A percentile compares a stretch with the other conserved stretches of the same genome.
These are phyloP conservation scores for Penstemon eatonii DNA, from an alignment of 257 asterid genomes.

Conservation along the genomic window DNA sequence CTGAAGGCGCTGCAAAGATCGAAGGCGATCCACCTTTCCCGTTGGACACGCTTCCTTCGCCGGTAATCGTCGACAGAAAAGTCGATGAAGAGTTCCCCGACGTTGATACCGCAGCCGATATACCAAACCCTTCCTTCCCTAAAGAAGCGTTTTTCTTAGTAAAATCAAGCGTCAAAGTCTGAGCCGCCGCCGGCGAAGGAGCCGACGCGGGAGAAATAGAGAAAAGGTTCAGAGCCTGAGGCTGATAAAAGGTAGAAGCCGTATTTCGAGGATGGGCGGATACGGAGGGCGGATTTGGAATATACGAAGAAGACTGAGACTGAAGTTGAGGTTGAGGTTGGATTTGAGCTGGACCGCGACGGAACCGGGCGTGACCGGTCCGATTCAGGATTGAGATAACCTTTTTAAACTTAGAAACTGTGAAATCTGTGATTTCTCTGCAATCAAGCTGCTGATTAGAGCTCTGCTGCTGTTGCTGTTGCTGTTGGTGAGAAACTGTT, in stretches of 20 bases:
- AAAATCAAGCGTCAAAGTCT: conserved; percentile 55
- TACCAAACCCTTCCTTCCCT: conserved; percentile 38
- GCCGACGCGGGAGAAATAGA: conserved; percentile 31
- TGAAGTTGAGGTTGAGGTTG: conserved; percentile 29
- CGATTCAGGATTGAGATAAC: conserved; percentile 49
- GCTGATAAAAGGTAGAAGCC: conserved; percentile 15
- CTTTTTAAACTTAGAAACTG: conserved; percentile 60
- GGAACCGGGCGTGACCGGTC: conserved; percentile 85
- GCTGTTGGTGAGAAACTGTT: conserved; percentile 52
- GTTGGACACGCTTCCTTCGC: conserved; percentile 81
- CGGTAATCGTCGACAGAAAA: conserved; percentile 67
- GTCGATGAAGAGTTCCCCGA: conserved; percentile 43
- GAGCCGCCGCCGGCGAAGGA: conserved; percentile 24
- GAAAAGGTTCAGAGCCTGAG: conserved; percentile 41
- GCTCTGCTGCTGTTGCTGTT: conserved; percentile 25
- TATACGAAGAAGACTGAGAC: conserved; percentile 7
- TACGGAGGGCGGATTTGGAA: not conserved
- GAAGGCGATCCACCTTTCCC: conserved; percentile 56
- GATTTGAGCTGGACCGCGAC: conserved; percentile 62
- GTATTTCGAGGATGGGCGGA: conserved; percentile 24
- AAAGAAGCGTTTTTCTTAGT: conserved; percentile 33
- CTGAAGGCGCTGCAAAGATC: conserved; percentile 35
- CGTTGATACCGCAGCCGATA: conserved; percentile 35
- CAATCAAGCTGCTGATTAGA: conserved; percentile 47
- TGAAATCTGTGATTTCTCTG: conserved; percentile 63